phyloP scores from a whole-genome alignment of 176 grass and related monocot genomes.

The Aegilops speltoides region DNA sequence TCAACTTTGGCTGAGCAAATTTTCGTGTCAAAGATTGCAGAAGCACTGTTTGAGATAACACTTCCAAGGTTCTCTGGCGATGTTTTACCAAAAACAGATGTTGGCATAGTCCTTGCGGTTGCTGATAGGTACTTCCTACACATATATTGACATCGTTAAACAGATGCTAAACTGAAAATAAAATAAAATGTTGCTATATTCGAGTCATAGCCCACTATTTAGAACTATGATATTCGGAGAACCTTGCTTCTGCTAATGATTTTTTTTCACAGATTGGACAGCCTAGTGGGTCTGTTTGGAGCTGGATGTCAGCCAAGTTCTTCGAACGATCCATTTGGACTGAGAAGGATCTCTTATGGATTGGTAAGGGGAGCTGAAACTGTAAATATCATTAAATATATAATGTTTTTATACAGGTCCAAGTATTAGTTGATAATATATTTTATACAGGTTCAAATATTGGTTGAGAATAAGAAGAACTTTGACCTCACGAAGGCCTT shows the following conservation, averaged over 20 bases:
- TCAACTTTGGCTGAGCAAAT: constrained; percentile 34
- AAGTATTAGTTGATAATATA: not conserved
- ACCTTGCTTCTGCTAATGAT: not conserved
- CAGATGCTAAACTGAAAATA: not conserved
- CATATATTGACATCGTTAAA: not conserved
- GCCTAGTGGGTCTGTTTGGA: constrained; percentile 95
- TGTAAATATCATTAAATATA: not conserved
- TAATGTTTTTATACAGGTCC: not conserved
- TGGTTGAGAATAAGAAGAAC: constrained; percentile 89
- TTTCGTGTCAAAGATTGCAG: constrained; percentile 72
- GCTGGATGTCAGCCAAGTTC: constrained; percentile 96
- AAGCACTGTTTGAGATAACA: constrained; percentile 88
- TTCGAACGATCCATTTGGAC: constrained; percentile 86
- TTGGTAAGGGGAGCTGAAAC: constrained; percentile 54
- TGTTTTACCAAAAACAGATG: constrained; percentile 84
- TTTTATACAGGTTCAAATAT: constrained; percentile 82
- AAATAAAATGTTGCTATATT: too few species aligned
- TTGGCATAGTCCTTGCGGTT: constrained; percentile 77
- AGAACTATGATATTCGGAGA: too few species aligned
- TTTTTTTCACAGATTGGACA: constrained; percentile 70
- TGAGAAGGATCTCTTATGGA: constrained; percentile 90
- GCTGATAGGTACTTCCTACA: constrained; percentile 66
- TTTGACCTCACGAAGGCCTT: constrained; percentile 76
- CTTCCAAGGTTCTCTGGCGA: constrained; percentile 92
- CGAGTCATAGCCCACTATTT: too few species aligned